Evolutionary conservation across 2,329 filamentous ascomycete genomes (phyloP).

Genomic region (Chaetomium strumarium): DNA sequence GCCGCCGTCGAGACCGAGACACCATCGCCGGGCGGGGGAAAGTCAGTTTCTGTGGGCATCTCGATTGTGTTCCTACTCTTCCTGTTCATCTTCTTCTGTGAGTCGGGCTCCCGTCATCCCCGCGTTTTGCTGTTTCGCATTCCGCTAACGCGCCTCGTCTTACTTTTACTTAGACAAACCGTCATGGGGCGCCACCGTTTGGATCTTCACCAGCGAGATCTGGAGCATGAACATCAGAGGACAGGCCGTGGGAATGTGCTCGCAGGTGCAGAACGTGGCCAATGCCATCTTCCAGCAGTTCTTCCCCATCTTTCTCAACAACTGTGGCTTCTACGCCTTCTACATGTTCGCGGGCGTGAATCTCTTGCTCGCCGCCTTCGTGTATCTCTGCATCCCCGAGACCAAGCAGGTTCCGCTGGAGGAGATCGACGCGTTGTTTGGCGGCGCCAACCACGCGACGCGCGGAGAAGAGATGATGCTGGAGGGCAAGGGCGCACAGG

Average conservation of each 20-base stretch:
- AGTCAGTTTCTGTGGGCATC: too few species aligned
- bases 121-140: too few species aligned
- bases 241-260: not conserved
- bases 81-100: too few species aligned
- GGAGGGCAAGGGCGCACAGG: too few species aligned
- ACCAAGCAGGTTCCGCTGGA: not conserved
- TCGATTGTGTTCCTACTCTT: too few species aligned
- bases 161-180: not conserved
- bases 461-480: too few species aligned
- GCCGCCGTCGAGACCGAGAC: not conserved
- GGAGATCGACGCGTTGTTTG: not conserved
- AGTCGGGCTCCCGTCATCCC: too few species aligned
- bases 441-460: not conserved
- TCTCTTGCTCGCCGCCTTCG: not conserved
- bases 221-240: not conserved
- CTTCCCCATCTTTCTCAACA: not conserved
- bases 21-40: not conserved
- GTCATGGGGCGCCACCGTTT: not conserved
- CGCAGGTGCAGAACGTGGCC: conserved; percentile 1
- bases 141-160: too few species aligned
- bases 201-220: not conserved
- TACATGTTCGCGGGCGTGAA: not conserved
- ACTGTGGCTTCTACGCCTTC: not conserved
- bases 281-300: conserved; percentile 6
- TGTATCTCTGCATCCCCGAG: not conserved